phyloP scores from a whole-genome alignment of 148 eudicot species.

The Silene conica region DNA sequence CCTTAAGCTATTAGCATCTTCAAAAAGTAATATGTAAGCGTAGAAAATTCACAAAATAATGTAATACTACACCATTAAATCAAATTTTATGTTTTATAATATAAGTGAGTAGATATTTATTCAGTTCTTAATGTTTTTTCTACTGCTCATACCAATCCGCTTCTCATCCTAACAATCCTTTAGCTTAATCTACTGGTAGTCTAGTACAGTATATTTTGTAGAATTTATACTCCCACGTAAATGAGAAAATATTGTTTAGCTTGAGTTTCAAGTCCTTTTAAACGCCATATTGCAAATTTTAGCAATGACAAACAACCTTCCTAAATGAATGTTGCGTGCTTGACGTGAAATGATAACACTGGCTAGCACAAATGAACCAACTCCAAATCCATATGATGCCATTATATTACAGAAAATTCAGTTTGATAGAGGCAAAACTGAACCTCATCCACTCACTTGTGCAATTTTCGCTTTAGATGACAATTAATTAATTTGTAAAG shows the following conservation, averaged over 20 bases:
- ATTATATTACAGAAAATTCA: slow-evolving; percentile 9
- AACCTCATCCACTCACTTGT: no score
- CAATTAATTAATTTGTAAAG: no score
- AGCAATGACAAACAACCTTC: slow-evolving; percentile 37
- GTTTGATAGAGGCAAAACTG: neutral
- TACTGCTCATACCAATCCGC: neutral
- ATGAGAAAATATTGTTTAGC: neutral
- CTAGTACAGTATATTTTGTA: neutral
- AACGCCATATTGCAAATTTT: neutral
- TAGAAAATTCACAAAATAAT: neutral
- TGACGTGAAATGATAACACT: slow-evolving; percentile 93
- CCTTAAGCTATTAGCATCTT: neutral
- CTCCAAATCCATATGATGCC: slow-evolving; percentile 86
- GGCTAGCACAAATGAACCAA: slow-evolving; percentile 83
- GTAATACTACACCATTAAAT: neutral
- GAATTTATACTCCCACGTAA: neutral
- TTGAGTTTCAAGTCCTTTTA: neutral
- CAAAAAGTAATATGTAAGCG: neutral
- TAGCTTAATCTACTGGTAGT: no score
- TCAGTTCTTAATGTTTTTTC: neutral
- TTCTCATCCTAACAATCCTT: neutral
- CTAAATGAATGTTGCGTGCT: slow-evolving; percentile 66
- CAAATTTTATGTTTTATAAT: neutral
- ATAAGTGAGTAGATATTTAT: neutral
- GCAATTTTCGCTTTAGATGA: no score